Base-by-base conservation (phyloP, 2,329 filamentous ascomycete species). In the Metarhizium guizhouense region DNA sequence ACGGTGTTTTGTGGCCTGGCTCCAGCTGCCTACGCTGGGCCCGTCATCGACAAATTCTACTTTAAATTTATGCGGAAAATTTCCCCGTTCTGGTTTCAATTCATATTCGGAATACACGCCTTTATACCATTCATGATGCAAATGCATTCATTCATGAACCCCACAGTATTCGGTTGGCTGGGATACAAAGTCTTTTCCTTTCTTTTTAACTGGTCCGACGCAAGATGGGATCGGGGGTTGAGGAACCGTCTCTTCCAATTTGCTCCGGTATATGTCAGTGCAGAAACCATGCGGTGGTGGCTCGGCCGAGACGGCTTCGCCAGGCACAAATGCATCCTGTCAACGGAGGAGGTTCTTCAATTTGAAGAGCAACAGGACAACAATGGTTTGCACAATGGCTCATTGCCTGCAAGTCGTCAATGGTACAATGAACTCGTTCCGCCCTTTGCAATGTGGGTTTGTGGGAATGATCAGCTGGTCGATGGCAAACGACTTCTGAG, bases 271-370 rank as follows among this genome's bases (percentile, higher is more conserved):
- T 95, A 95, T 64, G 90, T 96, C 52, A 90, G 86, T 62, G 82
- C 90, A 1, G 91, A 96, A 72, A 87, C 85, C 57, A 96, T 96
- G 90, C 80, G 90, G 6, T 97, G 93, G 93, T 96, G 93, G 93
- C 79, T 96, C 0, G 93, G 92, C 0, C 76, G 86, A 4, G 90
- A 94, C 63, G 91, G 91, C 62, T 96, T 95, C 65, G 76, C 77
- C 2, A 70, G 69, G 63, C 90, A 96, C 64, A 90, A 88, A 67
- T 96, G 92, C 66, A 95, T 96, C 53, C 75, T 96, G 6, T 81
- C 88, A 1, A 95, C 91, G 1, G 81, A 82, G 43, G 87, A 92
- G 59, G 83, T 87, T 57, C 79, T 81, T 55, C 75, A 70, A 47
- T 78, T 80, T 8, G 85, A 89, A 62, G 83, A 86, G 47, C 73